These are phyloP conservation scores for Aureobasidium leucospermi DNA, from an alignment of 2,329 filamentous ascomycete genomes.

Conservation along the genomic window DNA sequence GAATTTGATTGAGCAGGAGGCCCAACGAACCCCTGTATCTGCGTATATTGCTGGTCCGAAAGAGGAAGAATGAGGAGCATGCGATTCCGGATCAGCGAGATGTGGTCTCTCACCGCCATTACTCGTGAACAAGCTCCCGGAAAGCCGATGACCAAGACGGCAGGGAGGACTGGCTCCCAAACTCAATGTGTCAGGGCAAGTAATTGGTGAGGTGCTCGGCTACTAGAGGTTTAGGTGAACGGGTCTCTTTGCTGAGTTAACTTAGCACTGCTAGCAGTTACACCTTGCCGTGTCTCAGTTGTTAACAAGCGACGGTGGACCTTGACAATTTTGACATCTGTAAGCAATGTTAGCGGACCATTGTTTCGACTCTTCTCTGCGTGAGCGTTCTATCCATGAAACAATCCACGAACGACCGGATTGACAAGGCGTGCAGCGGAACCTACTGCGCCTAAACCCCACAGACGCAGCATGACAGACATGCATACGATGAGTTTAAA, in stretches of 20 bases:
- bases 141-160: slow-evolving; percentile 11
- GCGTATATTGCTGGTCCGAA: slow-evolving; percentile 1
- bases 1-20: slow-evolving; percentile 4
- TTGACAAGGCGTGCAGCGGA: slow-evolving; percentile 11
- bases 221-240: background rate
- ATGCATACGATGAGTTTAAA: slow-evolving; percentile 14
- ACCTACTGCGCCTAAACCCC: slow-evolving; percentile 13
- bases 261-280: background rate
- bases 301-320: slow-evolving; percentile 10
- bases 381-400: slow-evolving; percentile 13
- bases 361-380: slow-evolving; percentile 7
- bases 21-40: slow-evolving; percentile 7
- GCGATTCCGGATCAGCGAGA: slow-evolving; percentile 4
- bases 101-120: slow-evolving; percentile 12
- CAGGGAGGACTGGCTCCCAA: background rate
- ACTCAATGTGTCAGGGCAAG: slow-evolving; percentile 5
- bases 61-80: background rate
- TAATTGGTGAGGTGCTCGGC: slow-evolving; percentile 1
- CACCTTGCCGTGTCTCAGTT: slow-evolving; percentile 11
- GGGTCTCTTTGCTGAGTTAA: background rate
- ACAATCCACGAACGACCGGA: slow-evolving; percentile 12
- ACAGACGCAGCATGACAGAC: slow-evolving; percentile 13
- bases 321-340: slow-evolving; percentile 12
- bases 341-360: slow-evolving; percentile 12
- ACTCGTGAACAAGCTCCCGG: slow-evolving; percentile 10